A percentile compares a stretch with the other conserved stretches of the same genome.
Conservation (phyloP, 805 yeast species). For the Metschnikowia picachoensis region DNA sequence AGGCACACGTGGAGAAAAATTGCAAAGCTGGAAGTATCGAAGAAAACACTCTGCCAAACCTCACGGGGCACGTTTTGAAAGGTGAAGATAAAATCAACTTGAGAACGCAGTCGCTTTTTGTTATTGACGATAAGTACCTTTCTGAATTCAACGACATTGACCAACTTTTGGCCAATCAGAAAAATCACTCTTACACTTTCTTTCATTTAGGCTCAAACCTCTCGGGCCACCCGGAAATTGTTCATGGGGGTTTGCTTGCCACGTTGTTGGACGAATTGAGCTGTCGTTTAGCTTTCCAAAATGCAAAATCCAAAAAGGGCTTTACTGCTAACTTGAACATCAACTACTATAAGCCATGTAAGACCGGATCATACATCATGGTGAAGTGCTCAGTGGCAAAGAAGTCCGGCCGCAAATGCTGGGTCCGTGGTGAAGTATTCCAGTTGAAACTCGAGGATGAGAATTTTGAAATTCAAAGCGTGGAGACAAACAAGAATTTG, state of each 20-base stretch:
- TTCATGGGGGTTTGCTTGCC: constrained; percentile 44
- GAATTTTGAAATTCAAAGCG: constrained; percentile 6
- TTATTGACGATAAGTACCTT: constrained; percentile 32
- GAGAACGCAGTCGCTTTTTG: constrained; percentile 31
- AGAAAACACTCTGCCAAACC: constrained; percentile 31
- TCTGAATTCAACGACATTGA: constrained; percentile 22
- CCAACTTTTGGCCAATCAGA: constrained; percentile 11
- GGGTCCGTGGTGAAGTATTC: constrained; percentile 35
- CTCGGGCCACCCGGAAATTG: constrained; percentile 38
- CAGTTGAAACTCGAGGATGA: constrained; percentile 19
- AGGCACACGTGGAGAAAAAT: constrained; percentile 12
- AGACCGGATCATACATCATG: constrained; percentile 28
- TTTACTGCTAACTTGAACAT: constrained; percentile 44
- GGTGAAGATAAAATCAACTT: constrained; percentile 34
- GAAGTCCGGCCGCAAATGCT: constrained; percentile 38
- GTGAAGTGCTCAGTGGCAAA: constrained; percentile 30
- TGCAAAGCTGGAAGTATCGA: constrained; percentile 16
- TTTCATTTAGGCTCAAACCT: constrained; percentile 36
- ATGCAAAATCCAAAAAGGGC: constrained; percentile 36
- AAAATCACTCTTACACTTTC: constrained; percentile 35
- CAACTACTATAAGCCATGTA: constrained; percentile 37
- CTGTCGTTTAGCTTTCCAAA: constrained; percentile 41
- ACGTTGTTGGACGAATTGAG: constrained; percentile 42
- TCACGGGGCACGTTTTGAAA: constrained; percentile 34
- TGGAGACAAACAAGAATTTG: constrained; percentile 24